Base-by-base conservation (phyloP, 805 yeast genomes). In the Candida corydali region DNA sequence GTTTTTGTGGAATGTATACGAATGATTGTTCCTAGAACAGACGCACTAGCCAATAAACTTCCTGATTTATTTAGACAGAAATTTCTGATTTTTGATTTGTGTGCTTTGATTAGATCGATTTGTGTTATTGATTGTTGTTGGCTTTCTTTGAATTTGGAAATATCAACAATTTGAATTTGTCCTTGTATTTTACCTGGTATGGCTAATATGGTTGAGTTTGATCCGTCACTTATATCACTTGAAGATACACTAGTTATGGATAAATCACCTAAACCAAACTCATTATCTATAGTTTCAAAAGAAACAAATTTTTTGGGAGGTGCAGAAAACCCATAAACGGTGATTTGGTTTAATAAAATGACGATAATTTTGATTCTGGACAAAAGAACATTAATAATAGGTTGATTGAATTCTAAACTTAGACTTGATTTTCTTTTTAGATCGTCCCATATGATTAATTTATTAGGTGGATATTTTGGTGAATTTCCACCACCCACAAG, bases 371-470 rank as follows among this genome's bases (percentile, higher is more conserved):
- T 65, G 9, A 82, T 75, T 38, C 96, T 69, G 8, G 95, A 83
- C 26, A 91, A 59, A 26, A 82, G 70, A 8, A 86, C 87, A 44
- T 82, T 79, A 32, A 83, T 63, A 3, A 91, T 81, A 0, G 91
- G 85, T 31, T 80, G 75, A 68, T 75, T 72, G 54, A 89, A 87
- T 54, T 86, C 93, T 41, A 93, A 61, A 25, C 74, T 73, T 14
- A 86, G 66, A 3, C 89, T 82, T 19, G 80, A 80, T 46, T 79
- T 80, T 44, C 81, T 74, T 58, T 86, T 85, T 42, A 86, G 59
- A 55, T 91, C 98, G 59, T 91, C 97, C 96, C 96, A 93, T 12
- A 91, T 80, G 24, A 87, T 73, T 26, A 88, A 75, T 55, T 84
- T 85, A 61, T 86, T 86, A 46, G 76, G 70, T 1, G 96, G 84